A percentile compares a stretch with the other conserved stretches of the same genome.
phyloP scores from a whole-genome alignment of 352 stramenopile species.

The Phytophthora ohioensis region DNA sequence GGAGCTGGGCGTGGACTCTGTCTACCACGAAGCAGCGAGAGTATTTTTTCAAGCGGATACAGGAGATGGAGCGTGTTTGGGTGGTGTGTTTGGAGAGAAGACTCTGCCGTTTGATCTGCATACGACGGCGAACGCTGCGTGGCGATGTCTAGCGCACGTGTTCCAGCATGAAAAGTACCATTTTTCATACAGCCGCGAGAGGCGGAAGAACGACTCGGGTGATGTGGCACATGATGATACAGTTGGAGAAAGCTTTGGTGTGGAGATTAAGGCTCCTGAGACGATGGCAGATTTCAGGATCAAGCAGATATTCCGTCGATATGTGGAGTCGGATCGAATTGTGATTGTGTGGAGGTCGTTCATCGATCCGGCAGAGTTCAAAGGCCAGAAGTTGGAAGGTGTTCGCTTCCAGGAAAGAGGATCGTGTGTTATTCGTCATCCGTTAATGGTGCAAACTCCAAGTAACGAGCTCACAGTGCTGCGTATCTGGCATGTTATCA shows the following conservation, averaged over 20 bases:
- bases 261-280: conserved; percentile 58
- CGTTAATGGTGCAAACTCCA: conserved; percentile 21
- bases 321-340: conserved; percentile 59
- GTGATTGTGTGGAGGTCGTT: conserved; percentile 70
- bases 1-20: conserved; percentile 37
- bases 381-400: conserved; percentile 49
- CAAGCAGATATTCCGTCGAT: conserved; percentile 66
- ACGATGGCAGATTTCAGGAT: conserved; percentile 58
- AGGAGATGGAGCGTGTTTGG: conserved; percentile 24
- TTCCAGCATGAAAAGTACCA: conserved; percentile 49
- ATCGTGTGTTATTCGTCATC: conserved; percentile 59
- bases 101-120: conserved; percentile 51
- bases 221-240: conserved; percentile 46
- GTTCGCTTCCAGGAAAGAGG: conserved; percentile 69
- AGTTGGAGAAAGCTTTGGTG: conserved; percentile 67
- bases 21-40: conserved; percentile 45
- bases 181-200: conserved; percentile 41
- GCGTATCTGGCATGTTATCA: conserved; percentile 58
- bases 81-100: conserved; percentile 51
- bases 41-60: conserved; percentile 40
- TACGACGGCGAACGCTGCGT: conserved; percentile 47
- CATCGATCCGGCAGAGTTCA: conserved; percentile 66
- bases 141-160: conserved; percentile 45
- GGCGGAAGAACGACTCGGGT: conserved; percentile 10
- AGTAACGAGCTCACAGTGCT: conserved; percentile 37